Percentiles rank a stretch among this genome's conserved stretches.
phyloP scores from a whole-genome alignment of 495 filamentous ascomycete genomes.

The Patellaria atrata region DNA sequence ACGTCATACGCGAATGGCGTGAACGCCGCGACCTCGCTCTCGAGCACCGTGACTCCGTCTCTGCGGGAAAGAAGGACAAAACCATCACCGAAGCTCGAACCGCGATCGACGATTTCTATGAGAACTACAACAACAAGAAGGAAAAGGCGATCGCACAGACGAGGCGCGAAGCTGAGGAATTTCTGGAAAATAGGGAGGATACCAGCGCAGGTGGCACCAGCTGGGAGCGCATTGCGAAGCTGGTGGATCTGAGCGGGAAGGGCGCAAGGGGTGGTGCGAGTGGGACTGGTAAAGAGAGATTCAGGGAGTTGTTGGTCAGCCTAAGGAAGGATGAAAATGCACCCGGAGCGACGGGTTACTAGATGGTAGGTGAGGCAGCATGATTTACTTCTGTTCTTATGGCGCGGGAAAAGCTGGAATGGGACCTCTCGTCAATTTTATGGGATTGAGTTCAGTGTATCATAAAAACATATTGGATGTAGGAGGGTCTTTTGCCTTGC shows the following conservation, averaged over 20 bases:
- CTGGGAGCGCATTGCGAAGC: constrained; percentile 95
- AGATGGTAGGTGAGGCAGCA: too few species aligned
- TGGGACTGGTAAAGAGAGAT: constrained; percentile 85
- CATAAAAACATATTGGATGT: too few species aligned
- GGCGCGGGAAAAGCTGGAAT: too few species aligned
- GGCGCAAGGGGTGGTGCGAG: constrained; percentile 67
- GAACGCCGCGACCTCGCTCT: constrained; percentile 67
- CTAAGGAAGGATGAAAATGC: constrained; percentile 90
- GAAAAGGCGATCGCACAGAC: constrained; percentile 82
- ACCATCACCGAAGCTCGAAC: constrained; percentile 73
- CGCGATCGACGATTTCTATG: constrained; percentile 97
- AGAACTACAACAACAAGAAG: constrained; percentile 95
- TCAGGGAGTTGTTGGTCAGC: constrained; percentile 79
- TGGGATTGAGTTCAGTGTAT: too few species aligned
- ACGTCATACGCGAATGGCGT: constrained; percentile 84
- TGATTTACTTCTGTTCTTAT: too few species aligned
- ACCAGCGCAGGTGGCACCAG: constrained; percentile 86
- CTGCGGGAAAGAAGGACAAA: constrained; percentile 59
- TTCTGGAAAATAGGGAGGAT: constrained; percentile 75
- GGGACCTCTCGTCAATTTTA: too few species aligned
- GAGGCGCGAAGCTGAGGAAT: constrained; percentile 83
- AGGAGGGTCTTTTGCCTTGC: too few species aligned
- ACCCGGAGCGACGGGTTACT: constrained; percentile 61
- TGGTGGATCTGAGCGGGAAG: constrained; percentile 94
- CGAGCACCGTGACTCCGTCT: constrained; percentile 61